Percentiles rank a stretch among this genome's conserved stretches.
phyloP scores from a whole-genome alignment of 495 filamentous ascomycete species.

The Clavariopsis aquatica region DNA sequence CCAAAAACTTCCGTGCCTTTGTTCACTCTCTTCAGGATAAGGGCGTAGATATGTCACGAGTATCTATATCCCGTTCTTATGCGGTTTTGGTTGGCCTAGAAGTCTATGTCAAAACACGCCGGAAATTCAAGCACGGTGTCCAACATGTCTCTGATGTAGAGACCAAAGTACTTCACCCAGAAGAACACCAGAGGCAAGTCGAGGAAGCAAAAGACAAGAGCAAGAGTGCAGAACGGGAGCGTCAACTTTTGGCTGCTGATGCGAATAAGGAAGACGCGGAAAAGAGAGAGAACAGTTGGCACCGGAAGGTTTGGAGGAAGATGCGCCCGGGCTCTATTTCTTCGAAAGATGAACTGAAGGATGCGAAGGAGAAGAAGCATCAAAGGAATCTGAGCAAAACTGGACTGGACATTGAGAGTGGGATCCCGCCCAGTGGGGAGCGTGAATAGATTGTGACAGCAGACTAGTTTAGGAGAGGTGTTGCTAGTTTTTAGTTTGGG shows the following conservation, averaged over 20 bases:
- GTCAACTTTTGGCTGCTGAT: slow-evolving; percentile 47
- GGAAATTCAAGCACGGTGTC: slow-evolving; percentile 54
- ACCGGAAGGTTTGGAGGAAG: slow-evolving; percentile 40
- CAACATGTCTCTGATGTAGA: slow-evolving; percentile 37
- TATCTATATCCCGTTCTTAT: slow-evolving; percentile 78
- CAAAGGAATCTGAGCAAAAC: slow-evolving; percentile 24
- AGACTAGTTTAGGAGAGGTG: no score
- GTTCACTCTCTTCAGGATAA: slow-evolving; percentile 67
- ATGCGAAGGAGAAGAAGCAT: slow-evolving; percentile 11
- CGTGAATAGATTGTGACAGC: slow-evolving; percentile 3
- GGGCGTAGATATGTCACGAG: slow-evolving; percentile 75
- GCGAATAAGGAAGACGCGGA: slow-evolving; percentile 40
- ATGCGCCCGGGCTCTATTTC: slow-evolving; percentile 33
- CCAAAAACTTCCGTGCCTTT: slow-evolving; percentile 77
- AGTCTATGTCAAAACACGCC: slow-evolving; percentile 65
- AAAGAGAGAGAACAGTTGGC: slow-evolving; percentile 43
- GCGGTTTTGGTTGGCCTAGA: slow-evolving; percentile 81
- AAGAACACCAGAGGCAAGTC: slow-evolving; percentile 47
- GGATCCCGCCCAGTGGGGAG: slow-evolving; percentile 32
- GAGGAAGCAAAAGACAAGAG: slow-evolving; percentile 53
- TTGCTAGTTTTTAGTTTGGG: no score
- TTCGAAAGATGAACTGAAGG: slow-evolving; percentile 14
- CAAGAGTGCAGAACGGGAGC: slow-evolving; percentile 54
- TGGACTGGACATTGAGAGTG: slow-evolving; percentile 37
- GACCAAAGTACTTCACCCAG: slow-evolving; percentile 48